Evolutionary conservation across 148 eudicot genomes (phyloP).

Genomic region (Persicaria maculosa): DNA sequence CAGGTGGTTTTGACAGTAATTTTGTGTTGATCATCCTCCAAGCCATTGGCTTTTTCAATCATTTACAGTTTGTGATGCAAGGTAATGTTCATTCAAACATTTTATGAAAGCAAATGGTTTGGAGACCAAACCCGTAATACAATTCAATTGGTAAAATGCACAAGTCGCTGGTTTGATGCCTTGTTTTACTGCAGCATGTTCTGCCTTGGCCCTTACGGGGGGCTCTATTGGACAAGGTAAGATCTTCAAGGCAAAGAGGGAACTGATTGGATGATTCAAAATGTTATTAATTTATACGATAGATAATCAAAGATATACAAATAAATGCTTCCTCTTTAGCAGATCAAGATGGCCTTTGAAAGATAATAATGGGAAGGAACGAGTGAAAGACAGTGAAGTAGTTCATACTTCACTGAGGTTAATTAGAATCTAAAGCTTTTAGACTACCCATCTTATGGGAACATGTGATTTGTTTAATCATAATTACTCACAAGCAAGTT

Average conservation of each 20-base stretch:
- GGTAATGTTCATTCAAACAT: too few relatives aligned
- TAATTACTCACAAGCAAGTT: slow-evolving; percentile 14
- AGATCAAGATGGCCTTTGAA: not conserved
- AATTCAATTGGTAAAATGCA: too few relatives aligned
- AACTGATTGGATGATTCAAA: not conserved
- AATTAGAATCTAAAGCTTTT: not conserved
- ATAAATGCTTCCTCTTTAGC: slow-evolving; percentile 1
- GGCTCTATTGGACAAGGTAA: not conserved
- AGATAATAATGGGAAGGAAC: not conserved
- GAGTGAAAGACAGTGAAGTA: not conserved
- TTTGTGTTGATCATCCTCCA: not conserved
- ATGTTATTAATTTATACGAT: not conserved
- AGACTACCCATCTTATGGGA: not conserved
- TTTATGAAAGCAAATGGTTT: too few relatives aligned
- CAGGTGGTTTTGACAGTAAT: not conserved
- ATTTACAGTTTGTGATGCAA: not conserved
- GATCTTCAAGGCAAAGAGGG: not conserved
- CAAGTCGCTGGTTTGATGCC: too few relatives aligned
- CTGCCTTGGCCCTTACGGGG: too few relatives aligned
- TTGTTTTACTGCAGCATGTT: too few relatives aligned
- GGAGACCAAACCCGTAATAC: too few relatives aligned
- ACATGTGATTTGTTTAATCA: not conserved
- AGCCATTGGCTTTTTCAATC: not conserved
- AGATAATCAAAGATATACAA: not conserved
- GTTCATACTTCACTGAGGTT: not conserved